Evolutionary conservation across 148 eudicot genomes (phyloP).

Genomic region (Fagopyrum homotropicum): DNA sequence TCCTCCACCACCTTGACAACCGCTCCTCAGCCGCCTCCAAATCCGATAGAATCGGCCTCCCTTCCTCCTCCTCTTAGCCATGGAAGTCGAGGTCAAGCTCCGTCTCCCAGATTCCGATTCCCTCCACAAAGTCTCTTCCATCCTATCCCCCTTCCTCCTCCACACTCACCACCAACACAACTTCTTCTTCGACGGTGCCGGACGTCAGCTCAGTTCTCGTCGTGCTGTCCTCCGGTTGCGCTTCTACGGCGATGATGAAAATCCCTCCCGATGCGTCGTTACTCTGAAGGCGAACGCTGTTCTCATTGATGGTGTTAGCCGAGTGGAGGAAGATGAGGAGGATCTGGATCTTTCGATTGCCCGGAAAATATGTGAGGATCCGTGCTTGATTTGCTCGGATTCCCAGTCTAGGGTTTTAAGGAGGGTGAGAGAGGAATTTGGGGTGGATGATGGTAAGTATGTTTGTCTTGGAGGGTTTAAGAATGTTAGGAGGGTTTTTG

Average conservation of each 20-base stretch:
- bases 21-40: conserved; percentile 39
- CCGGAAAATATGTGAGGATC: conserved; percentile 42
- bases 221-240: conserved; percentile 78
- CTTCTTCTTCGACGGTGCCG: conserved; percentile 68
- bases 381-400: conserved; percentile 30
- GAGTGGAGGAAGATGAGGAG: conserved; percentile 85
- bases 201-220: conserved; percentile 45
- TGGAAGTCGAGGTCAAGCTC: conserved; percentile 88
- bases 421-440: conserved; percentile 68
- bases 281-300: conserved; percentile 62
- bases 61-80: conserved; percentile 25
- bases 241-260: conserved; percentile 47
- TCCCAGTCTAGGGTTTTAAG: conserved; percentile 48
- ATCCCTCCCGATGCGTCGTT: conserved; percentile 48
- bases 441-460: conserved; percentile 35
- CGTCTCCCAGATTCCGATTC: conserved; percentile 41
- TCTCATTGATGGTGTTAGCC: conserved; percentile 57
- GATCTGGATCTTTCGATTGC: conserved; percentile 50
- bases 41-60: conserved; percentile 61
- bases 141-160: conserved; percentile 44
- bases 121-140: conserved; percentile 39
- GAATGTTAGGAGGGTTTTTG: conserved; percentile 75
- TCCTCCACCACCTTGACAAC: conserved; percentile 65
- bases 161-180: conserved; percentile 64
- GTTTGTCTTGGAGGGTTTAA: conserved; percentile 74